These are phyloP conservation scores for Yarrowia keelungensis DNA, from an alignment of 805 yeast genomes.

Conservation along the genomic window DNA sequence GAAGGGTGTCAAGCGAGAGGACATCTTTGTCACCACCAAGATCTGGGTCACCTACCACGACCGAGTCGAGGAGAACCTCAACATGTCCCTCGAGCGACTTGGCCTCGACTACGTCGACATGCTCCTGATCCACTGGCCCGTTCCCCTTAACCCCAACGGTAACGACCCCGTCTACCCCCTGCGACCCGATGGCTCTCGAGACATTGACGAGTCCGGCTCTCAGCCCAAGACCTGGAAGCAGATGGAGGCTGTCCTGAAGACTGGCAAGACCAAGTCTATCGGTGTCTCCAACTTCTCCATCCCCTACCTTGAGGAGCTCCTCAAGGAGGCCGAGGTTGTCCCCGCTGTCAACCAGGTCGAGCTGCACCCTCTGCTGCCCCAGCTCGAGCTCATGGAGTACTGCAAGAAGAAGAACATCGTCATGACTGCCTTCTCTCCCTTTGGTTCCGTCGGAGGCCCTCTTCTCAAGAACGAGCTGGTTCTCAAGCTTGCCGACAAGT, in stretches of 20 bases:
- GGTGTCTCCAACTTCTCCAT: conserved; percentile 80
- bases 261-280: conserved; percentile 61
- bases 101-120: conserved; percentile 69
- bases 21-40: conserved; percentile 69
- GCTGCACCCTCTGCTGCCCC: conserved; percentile 75
- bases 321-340: conserved; percentile 56
- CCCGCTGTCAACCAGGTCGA: conserved; percentile 83
- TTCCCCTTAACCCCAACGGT: conserved; percentile 48
- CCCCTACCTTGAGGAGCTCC: conserved; percentile 58
- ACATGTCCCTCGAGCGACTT: conserved; percentile 59
- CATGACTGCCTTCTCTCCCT: conserved; percentile 78
- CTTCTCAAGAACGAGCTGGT: conserved; percentile 60
- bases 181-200: conserved; percentile 53
- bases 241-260: conserved; percentile 63
- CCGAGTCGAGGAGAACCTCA: conserved; percentile 57
- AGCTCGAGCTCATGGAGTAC: conserved; percentile 62
- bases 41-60: conserved; percentile 56
- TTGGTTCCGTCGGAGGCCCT: conserved; percentile 71
- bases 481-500: conserved; percentile 61
- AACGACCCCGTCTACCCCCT: conserved; percentile 48
- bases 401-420: conserved; percentile 60
- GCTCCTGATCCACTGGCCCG: conserved; percentile 74
- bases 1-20: conserved; percentile 55
- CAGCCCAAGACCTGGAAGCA: conserved; percentile 65
- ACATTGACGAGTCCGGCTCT: conserved; percentile 46